Base-by-base conservation (phyloP, 2,329 filamentous ascomycete species). In the Raffaelea arxii region DNA sequence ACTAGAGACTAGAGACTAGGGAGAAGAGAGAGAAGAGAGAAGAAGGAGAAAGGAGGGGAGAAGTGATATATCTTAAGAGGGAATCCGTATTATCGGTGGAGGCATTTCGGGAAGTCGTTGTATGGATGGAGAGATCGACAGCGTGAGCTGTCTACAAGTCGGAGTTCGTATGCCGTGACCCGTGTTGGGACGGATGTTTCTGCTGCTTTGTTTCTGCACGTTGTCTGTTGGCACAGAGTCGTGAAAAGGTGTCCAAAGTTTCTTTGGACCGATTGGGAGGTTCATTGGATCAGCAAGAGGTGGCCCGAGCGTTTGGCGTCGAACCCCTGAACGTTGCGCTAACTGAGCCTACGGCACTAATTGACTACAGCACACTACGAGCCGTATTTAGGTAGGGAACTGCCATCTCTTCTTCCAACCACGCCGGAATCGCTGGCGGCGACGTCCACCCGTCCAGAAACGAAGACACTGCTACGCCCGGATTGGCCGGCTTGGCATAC, bases 401-500 rank as follows among this genome's bases (percentile, higher is more conserved):
- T n/a, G 30, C 49, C 40, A 81, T 74, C 63, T 77, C 72, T 27
- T 64, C 65, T 58, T 61, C 62, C 54, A 85, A 60, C 82, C 82
- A 86, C 19, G 54, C 64, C 4, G 82, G 82, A 43, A 85, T 61
- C 25, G 54, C 61, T 6, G 82, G 81, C 48, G 68, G 69, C 50
- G 65, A 68, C 39, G 75, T 70, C 82, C 82, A 86, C 11, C 75
- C 75, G 52, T 72, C 65, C 43, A 78, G 66, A 66, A 79, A 84
- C 46, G 61, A 68, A 49, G 66, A 62, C 54, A 64, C 70, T 54
- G 69, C 67, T 2, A 78, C 70, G 21, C 73, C 70, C 19, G 70
- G 65, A 10, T 70, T 72, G 6, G 69, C 67, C 1, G 84, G 83
- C 62, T 84, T 72, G 18, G 82, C 84, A 65, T 83, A 89, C 25